Percentiles rank a stretch among this genome's conserved stretches.
phyloP scores from a whole-genome alignment of 257 asterid genomes.

The Agastache rugosa region DNA sequence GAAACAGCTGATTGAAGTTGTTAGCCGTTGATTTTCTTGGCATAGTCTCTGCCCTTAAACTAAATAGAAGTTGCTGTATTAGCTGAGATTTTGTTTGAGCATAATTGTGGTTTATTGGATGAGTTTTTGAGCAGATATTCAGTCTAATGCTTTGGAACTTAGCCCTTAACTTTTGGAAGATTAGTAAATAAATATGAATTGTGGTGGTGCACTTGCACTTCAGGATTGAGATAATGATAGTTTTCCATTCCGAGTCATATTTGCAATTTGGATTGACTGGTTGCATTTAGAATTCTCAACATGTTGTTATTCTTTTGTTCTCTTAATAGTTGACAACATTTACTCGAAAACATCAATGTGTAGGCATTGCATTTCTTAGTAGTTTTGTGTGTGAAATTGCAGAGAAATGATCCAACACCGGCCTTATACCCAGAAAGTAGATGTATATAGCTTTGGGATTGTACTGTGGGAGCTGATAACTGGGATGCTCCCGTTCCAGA shows the following conservation, averaged over 20 bases:
- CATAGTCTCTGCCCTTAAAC: not conserved
- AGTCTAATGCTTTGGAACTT: not conserved
- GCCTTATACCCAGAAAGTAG: slow-evolving; percentile 94
- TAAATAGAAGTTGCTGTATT: not conserved
- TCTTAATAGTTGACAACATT: no score
- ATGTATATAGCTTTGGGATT: slow-evolving; percentile 94
- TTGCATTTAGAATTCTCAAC: not conserved
- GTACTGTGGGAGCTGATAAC: slow-evolving; percentile 97
- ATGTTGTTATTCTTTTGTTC: not conserved
- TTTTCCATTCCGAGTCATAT: not conserved
- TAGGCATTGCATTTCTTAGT: not conserved
- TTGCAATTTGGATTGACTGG: not conserved
- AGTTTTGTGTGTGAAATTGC: slow-evolving; percentile 41
- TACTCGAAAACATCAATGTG: not conserved
- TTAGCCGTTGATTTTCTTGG: not conserved
- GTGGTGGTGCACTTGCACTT: not conserved
- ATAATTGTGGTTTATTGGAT: not conserved
- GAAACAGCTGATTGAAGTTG: not conserved
- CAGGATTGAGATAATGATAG: not conserved
- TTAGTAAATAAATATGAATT: not conserved
- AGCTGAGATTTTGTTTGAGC: not conserved
- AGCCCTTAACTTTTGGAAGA: not conserved
- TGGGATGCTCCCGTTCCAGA: slow-evolving; percentile 94
- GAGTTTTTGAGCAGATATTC: not conserved
- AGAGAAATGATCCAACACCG: slow-evolving; percentile 99